A percentile compares a stretch with the other conserved stretches of the same genome.
These are phyloP conservation scores for Phytophthora quininea DNA, from an alignment of 352 stramenopile genomes.

Conservation along the genomic window DNA sequence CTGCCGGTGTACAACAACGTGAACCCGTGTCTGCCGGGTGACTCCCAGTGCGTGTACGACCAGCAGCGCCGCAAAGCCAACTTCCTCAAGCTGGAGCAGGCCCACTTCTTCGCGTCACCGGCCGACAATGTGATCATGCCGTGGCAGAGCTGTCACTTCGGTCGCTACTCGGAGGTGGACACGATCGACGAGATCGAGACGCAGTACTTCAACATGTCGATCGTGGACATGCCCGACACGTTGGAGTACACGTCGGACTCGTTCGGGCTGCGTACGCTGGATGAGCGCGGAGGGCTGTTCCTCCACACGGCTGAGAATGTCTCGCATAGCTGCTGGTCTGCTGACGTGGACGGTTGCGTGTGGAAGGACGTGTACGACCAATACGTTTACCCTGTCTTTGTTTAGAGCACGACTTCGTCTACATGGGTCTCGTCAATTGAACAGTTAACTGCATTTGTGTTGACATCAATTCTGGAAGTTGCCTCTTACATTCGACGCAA, in stretches of 20 bases:
- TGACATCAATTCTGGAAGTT: too few relatives aligned
- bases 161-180: conserved; percentile 39
- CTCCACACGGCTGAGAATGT: background rate
- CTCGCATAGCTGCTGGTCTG: background rate
- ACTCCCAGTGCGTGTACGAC: conserved; percentile 8
- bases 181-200: background rate
- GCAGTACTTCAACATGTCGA: background rate
- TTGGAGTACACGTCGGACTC: background rate
- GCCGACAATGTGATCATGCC: conserved; percentile 35
- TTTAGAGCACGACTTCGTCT: too few relatives aligned
- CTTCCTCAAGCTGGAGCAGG: conserved; percentile 32
- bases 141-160: conserved; percentile 41
- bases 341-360: background rate
- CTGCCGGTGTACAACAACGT: conserved; percentile 24
- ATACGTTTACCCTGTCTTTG: background rate
- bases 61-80: conserved; percentile 28
- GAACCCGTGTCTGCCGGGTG: conserved; percentile 6
- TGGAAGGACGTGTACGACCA: background rate
- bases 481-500: too few relatives aligned
- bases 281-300: background rate
- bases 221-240: background rate
- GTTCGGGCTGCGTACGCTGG: background rate
- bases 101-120: conserved; percentile 50
- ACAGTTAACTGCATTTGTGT: too few relatives aligned
- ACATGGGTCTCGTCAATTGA: too few relatives aligned